These are phyloP conservation scores for Cicer bijugum DNA, from an alignment of 306 rosid genomes.

Conservation along the genomic window DNA sequence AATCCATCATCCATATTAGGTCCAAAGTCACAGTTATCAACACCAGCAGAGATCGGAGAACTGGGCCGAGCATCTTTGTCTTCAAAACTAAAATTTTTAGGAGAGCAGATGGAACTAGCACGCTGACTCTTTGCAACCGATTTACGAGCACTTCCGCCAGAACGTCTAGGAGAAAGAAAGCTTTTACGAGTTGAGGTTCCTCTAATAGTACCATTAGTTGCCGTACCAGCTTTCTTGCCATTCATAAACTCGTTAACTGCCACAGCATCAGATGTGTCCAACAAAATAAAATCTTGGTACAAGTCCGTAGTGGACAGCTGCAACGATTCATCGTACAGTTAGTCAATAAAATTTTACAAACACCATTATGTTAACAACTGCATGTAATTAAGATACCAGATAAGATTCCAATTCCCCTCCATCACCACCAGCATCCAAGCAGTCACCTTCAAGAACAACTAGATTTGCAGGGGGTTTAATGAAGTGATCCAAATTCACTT, in stretches of 20 bases:
- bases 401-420: constrained; percentile 88
- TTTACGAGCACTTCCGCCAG: constrained; percentile 69
- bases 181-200: constrained; percentile 58
- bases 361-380: constrained; percentile 36
- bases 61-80: constrained; percentile 50
- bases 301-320: constrained; percentile 86
- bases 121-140: constrained; percentile 58
- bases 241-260: constrained; percentile 72
- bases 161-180: constrained; percentile 65
- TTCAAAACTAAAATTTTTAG: constrained; percentile 49
- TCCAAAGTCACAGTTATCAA: constrained; percentile 50
- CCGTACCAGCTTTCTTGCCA: constrained; percentile 50
- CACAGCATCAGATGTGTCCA: constrained; percentile 78
- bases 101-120: constrained; percentile 55
- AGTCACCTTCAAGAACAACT: constrained; percentile 95
- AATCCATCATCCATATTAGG: constrained; percentile 62
- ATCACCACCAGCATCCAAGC: constrained; percentile 83
- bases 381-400: constrained; percentile 68
- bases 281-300: constrained; percentile 77
- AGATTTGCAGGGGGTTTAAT: constrained; percentile 90
- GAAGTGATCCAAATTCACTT: constrained; percentile 58
- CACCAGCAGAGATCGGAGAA: constrained; percentile 55
- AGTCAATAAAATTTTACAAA: constrained; percentile 31
- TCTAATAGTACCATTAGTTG: constrained; percentile 57
- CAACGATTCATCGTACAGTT: constrained; percentile 39